A percentile compares a stretch with the other conserved stretches of the same genome.
phyloP scores from a whole-genome alignment of 148 eudicot species.

The Diospyros kaki region DNA sequence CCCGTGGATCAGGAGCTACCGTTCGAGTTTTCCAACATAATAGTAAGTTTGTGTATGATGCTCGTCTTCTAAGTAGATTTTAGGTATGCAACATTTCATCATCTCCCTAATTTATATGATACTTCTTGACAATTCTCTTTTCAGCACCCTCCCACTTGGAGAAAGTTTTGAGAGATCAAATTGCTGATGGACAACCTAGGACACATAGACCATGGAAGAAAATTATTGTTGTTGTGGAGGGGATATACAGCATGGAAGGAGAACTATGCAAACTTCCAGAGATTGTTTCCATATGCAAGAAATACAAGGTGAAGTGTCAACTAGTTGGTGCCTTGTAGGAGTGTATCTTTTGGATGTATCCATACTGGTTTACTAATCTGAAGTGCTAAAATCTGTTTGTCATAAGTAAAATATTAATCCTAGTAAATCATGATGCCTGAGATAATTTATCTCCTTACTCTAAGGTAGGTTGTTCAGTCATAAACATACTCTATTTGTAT shows the following conservation, averaged over 20 bases:
- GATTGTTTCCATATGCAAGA: conserved; percentile 89
- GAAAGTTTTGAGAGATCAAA: conserved; percentile 80
- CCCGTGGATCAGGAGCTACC: conserved; percentile 95
- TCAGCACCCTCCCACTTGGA: conserved; percentile 88
- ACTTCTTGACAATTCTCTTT: conserved; percentile 3
- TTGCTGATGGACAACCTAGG: conserved; percentile 93
- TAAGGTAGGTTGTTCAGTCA: no score
- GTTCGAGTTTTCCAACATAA: conserved; percentile 89
- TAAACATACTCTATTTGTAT: no score
- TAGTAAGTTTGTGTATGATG: conserved; percentile 48
- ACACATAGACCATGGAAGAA: conserved; percentile 99
- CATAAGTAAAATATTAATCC: not conserved
- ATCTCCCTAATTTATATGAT: conserved; percentile 1
- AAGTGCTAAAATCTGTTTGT: no score
- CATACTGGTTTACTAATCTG: not conserved
- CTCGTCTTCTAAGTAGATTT: not conserved
- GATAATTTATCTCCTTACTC: no score
- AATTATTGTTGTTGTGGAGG: conserved; percentile 91
- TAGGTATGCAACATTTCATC: no score
- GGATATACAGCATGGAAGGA: conserved; percentile 99
- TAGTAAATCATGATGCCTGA: not conserved
- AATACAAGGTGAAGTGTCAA: conserved; percentile 62
- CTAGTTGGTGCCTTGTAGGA: not conserved
- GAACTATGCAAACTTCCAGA: conserved; percentile 98
- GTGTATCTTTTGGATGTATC: not conserved